Evolutionary conservation across 129 eudicot genomes (phyloP).

Genomic region (carrot (Daucus carota)): DNA sequence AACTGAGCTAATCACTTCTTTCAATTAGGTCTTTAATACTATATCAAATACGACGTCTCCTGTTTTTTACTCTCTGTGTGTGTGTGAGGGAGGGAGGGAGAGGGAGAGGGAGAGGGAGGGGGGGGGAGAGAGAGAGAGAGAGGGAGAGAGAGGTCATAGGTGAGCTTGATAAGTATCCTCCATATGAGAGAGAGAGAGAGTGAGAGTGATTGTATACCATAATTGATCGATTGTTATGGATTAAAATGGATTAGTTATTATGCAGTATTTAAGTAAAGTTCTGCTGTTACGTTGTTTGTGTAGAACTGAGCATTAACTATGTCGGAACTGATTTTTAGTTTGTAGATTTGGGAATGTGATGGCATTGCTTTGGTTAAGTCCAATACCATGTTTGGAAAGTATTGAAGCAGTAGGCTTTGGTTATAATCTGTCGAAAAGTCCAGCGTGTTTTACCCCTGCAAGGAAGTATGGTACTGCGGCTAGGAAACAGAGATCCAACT

Average conservation of each 20-base stretch:
- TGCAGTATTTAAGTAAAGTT: neutral
- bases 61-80: neutral
- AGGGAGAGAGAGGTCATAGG: neutral
- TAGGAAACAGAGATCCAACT: slow-evolving; percentile 17
- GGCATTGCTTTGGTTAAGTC: slow-evolving; percentile 44
- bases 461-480: slow-evolving; percentile 2
- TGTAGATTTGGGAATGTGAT: slow-evolving; percentile 20
- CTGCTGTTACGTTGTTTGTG: neutral
- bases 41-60: neutral
- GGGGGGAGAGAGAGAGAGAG: neutral
- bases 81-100: neutral
- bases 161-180: too few species aligned
- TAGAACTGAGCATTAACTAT: neutral
- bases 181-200: neutral
- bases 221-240: neutral
- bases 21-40: neutral
- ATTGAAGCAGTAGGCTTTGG: slow-evolving; percentile 20
- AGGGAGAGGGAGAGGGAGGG: neutral
- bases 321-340: neutral
- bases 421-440: slow-evolving; percentile 30
- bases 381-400: slow-evolving; percentile 25
- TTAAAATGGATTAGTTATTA: neutral
- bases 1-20: neutral
- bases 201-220: neutral
- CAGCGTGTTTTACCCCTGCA: slow-evolving; percentile 26